Percentiles rank a stretch among this genome's conserved stretches.
Evolutionary conservation across 441 rosid species (phyloP).

Genomic region (Jatropha multifida): DNA sequence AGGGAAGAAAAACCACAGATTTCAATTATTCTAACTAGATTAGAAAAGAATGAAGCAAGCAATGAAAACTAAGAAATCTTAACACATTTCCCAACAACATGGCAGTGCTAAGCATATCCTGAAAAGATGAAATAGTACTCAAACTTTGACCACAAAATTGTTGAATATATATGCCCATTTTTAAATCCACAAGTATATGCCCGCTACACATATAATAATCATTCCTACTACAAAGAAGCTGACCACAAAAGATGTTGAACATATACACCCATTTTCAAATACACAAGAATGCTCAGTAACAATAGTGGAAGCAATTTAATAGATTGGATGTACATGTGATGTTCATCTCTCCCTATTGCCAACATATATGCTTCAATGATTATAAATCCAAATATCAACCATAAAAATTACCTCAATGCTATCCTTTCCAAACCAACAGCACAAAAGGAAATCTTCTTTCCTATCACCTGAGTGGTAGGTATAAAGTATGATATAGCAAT

Average conservation of each 20-base stretch:
- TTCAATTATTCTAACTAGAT: background rate
- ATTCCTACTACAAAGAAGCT: background rate
- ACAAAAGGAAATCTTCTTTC: constrained; percentile 89
- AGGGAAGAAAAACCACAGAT: background rate
- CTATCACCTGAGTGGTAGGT: constrained; percentile 92
- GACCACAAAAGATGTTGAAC: background rate
- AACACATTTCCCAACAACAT: background rate
- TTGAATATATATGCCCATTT: background rate
- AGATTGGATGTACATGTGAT: background rate
- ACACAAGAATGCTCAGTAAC: background rate
- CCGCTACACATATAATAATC: background rate
- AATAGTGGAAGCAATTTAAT: background rate
- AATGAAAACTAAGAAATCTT: background rate
- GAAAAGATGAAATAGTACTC: background rate
- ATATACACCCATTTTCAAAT: background rate
- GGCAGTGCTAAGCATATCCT: background rate
- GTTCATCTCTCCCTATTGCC: background rate
- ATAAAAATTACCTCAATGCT: constrained; percentile 69
- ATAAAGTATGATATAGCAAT: constrained; percentile 91
- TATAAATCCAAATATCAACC: background rate
- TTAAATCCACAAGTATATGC: background rate
- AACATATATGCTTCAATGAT: background rate
- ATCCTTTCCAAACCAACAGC: constrained; percentile 93
- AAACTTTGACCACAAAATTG: background rate
- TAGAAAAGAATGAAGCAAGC: background rate